A percentile compares a stretch with the other conserved stretches of the same genome.
Evolutionary conservation across 371 early-diverging fungal genomes (phyloP).

Genomic region (Mucor velutinosus): DNA sequence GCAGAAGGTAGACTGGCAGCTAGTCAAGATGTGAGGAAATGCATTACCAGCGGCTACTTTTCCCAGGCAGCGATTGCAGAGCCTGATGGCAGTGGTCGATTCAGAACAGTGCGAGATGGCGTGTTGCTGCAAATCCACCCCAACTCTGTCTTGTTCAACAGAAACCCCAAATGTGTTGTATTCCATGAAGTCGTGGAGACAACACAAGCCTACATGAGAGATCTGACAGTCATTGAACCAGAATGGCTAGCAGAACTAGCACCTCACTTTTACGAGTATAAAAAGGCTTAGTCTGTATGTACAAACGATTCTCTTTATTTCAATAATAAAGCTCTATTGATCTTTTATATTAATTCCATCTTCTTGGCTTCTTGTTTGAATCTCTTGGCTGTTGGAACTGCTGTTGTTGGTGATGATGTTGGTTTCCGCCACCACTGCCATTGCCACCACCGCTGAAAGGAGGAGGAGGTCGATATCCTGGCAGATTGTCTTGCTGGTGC

Average conservation of each 20-base stretch:
- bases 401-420: conserved; percentile 12
- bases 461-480: conserved; percentile 29
- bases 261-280: conserved; percentile 60
- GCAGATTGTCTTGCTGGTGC: conserved; percentile 7
- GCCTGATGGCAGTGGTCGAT: conserved; percentile 65
- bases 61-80: conserved; percentile 71
- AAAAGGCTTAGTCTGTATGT: conserved; percentile 11
- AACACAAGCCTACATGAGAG: conserved; percentile 74
- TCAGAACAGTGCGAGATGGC: conserved; percentile 64
- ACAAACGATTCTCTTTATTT: neutral
- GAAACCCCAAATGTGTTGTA: conserved; percentile 77
- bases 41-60: conserved; percentile 78
- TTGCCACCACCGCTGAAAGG: conserved; percentile 11
- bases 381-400: conserved; percentile 11
- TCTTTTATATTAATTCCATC: conserved; percentile 15
- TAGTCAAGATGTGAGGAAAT: conserved; percentile 61
- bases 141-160: conserved; percentile 73
- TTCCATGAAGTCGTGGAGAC: conserved; percentile 83
- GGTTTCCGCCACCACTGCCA: neutral
- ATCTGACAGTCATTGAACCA: conserved; percentile 70
- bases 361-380: conserved; percentile 18
- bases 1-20: conserved; percentile 37
- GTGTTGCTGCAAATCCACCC: conserved; percentile 73
- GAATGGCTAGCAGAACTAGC: conserved; percentile 76
- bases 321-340: neutral